These are phyloP conservation scores for Lithohypha guttulata DNA, from an alignment of 2,329 filamentous ascomycete species.

Conservation along the genomic window DNA sequence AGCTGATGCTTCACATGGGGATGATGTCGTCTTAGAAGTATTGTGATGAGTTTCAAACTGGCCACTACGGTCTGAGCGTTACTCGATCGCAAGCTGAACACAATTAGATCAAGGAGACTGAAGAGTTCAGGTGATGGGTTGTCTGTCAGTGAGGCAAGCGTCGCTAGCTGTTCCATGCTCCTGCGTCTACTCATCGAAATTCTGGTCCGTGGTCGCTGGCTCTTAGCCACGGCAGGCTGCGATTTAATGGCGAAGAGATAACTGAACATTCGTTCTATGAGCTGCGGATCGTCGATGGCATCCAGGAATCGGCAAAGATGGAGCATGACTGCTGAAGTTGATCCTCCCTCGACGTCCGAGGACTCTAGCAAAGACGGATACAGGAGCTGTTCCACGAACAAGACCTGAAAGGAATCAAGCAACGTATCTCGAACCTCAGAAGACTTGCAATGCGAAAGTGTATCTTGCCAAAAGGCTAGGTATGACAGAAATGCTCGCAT, in stretches of 20 bases:
- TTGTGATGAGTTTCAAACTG: slow-evolving; percentile 75
- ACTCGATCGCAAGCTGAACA: slow-evolving; percentile 70
- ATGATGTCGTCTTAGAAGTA: slow-evolving; percentile 78
- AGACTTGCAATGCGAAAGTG: slow-evolving; percentile 88
- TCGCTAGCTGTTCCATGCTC: slow-evolving; percentile 75
- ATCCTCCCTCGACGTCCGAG: slow-evolving; percentile 92
- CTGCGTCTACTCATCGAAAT: slow-evolving; percentile 60
- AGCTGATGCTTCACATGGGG: slow-evolving; percentile 71
- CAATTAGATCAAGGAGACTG: slow-evolving; percentile 81
- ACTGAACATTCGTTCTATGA: slow-evolving; percentile 85
- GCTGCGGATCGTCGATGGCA: slow-evolving; percentile 80
- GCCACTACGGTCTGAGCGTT: slow-evolving; percentile 85
- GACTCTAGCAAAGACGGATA: slow-evolving; percentile 95
- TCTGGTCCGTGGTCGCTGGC: slow-evolving; percentile 49
- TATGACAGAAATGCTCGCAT: slow-evolving; percentile 91
- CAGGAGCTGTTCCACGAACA: slow-evolving; percentile 90
- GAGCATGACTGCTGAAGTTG: slow-evolving; percentile 87
- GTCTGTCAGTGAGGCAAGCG: slow-evolving; percentile 65
- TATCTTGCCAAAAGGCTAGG: slow-evolving; percentile 95
- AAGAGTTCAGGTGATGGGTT: slow-evolving; percentile 75
- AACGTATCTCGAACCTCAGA: slow-evolving; percentile 84
- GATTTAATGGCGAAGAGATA: slow-evolving; percentile 67
- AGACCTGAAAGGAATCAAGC: slow-evolving; percentile 90
- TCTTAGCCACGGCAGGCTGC: slow-evolving; percentile 27
- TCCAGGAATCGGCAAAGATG: slow-evolving; percentile 87